Base-by-base conservation (phyloP, 73 alveolate genomes). In the Paramecium bursaria region DNA sequence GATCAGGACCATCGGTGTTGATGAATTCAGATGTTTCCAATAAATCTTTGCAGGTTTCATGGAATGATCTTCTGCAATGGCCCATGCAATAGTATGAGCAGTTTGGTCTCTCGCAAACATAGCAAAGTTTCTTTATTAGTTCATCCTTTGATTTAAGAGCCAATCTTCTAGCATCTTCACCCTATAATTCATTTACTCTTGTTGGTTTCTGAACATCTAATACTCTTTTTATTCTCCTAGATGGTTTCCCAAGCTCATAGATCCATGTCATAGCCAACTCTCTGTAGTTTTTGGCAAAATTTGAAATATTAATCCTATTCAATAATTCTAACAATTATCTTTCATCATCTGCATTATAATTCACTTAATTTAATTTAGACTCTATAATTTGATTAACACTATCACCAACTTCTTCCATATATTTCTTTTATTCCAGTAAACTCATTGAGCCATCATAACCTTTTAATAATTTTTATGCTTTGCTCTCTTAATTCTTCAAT, bases 1-100 rank as follows among this genome's bases (percentile, higher is more conserved):
- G 55, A 52, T 88, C 90, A 29, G 76, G 85, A 55, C 75, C 74
- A 48, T 73, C 85, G 25, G 75, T 74, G 47, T 35, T 86, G 14
- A 30, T 75, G 22, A 42, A 73, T 42, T 75, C 92, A 27, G 49
- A 50, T 39, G 85, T 87, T 86, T 86, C 87, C 30, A 89, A 53
- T 48, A 51, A 19, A 53, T 91, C 92, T 74, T 86, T 93, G 75
- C 98, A 93, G 2, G 61, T 76, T 5, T 51, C 87, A 54, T 93
- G 98, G 87, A 74, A 93, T 46, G 79, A 85, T 73, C 95, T 91
- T 57, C 90, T 85, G 51, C 98, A 93, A 49, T 93, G 95, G 29
- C 96, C 95, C 75, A 86, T 44, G 79, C 98, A 93, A 39, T 55
- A 52, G 2, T 42, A 49, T 3, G 86, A 48, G 22, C 86, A 50